Conservation (phyloP, 257 asterid genomes). For the Ilex asprella region DNA sequence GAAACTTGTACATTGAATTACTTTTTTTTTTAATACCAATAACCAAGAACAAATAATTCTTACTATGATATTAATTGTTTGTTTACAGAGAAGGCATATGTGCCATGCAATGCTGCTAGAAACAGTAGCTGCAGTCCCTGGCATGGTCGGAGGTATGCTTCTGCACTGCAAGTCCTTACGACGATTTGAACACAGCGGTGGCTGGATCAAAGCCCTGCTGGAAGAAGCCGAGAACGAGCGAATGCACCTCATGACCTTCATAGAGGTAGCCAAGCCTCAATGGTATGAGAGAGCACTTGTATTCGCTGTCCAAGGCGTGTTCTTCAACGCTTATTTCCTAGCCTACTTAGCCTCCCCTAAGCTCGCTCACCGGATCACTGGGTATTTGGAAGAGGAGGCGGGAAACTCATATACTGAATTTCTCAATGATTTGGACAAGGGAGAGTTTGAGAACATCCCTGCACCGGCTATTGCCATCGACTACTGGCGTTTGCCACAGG, state of each 20-base stretch:
- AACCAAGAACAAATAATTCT: too few species aligned
- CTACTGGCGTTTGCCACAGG: conserved; percentile 48
- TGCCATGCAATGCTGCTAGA: conserved; percentile 74
- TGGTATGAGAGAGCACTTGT: conserved; percentile 60
- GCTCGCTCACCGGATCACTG: conserved; percentile 48
- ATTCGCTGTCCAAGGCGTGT: conserved; percentile 48
- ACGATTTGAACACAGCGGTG: conserved; percentile 65
- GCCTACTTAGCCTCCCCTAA: conserved; percentile 53
- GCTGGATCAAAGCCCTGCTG: conserved; percentile 67
- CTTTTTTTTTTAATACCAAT: too few species aligned
- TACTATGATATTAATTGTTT: too few species aligned
- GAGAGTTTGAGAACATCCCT: conserved; percentile 38
- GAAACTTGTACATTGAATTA: too few species aligned
- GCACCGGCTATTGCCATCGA: conserved; percentile 72
- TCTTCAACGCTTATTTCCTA: conserved; percentile 50
- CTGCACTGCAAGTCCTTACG: conserved; percentile 57
- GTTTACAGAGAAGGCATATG: conserved; percentile 49
- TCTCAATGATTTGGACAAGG: conserved; percentile 45
- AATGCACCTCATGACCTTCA: conserved; percentile 70
- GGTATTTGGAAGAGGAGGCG: conserved; percentile 67
- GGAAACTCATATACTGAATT: conserved; percentile 65
- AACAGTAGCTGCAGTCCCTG: conserved; percentile 78
- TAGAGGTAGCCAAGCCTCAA: conserved; percentile 46
- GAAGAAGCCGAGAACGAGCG: conserved; percentile 73
- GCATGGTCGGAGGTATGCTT: conserved; percentile 74